Evolutionary conservation across 192 early-diverging fungal species (phyloP).

Genomic region (Rhizophagus prolifer): DNA sequence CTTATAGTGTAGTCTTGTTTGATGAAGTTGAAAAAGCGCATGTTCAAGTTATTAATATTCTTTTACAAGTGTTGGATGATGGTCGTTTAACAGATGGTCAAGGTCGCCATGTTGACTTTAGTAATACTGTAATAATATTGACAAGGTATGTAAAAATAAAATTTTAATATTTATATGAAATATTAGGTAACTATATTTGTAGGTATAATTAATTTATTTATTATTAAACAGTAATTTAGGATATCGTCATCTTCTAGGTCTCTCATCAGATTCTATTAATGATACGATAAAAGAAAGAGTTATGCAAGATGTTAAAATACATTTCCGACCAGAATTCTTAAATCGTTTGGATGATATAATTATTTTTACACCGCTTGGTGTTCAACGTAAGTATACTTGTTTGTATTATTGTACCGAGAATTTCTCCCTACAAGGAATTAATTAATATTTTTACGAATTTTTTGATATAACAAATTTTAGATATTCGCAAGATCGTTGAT

Average conservation of each 20-base stretch:
- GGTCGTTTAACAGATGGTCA: conserved; percentile 90
- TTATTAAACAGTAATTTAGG: conserved; percentile 24
- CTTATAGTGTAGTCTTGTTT: conserved; percentile 92
- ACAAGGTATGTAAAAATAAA: conserved; percentile 63
- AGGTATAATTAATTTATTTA: no score
- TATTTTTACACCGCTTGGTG: conserved; percentile 75
- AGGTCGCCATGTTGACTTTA: conserved; percentile 91
- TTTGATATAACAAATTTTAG: neutral
- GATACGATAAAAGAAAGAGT: conserved; percentile 54
- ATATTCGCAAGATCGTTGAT: conserved; percentile 74
- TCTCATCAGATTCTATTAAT: conserved; percentile 32
- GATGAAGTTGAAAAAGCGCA: conserved; percentile 99
- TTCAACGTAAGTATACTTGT: conserved; percentile 10
- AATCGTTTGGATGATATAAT: conserved; percentile 97
- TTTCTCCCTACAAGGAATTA: neutral
- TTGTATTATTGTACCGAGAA: neutral
- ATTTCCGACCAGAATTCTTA: conserved; percentile 92
- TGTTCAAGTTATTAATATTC: conserved; percentile 71
- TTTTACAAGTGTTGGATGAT: conserved; percentile 90
- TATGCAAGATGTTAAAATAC: conserved; percentile 75
- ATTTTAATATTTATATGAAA: neutral
- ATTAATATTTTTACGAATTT: neutral
- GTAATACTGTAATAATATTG: conserved; percentile 94
- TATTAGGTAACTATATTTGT: no score
- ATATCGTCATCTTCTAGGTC: conserved; percentile 19